Base-by-base conservation (phyloP, 345 rosid genomes). In the Carallia pectinifolia region DNA sequence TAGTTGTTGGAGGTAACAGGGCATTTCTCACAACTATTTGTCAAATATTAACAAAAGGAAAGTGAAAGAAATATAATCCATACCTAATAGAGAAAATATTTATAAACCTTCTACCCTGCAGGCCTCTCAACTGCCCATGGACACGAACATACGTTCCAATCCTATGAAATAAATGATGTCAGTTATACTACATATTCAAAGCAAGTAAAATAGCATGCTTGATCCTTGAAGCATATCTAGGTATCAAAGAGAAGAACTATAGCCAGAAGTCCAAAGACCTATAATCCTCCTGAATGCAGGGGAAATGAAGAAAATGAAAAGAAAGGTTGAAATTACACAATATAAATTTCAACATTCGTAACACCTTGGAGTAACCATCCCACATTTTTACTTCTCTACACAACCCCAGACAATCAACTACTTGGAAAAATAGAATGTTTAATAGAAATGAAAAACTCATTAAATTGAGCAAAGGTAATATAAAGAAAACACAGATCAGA, bases 81-180 rank as follows among this genome's bases (percentile, higher is more conserved):
- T 80, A 95, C 99, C 96, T 84, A 58, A 95, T 79, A 58, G 88
- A 84, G 85, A 90, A 95, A 65, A 79, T 87, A 71, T 86, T 89
- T 40, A 95, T 71, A 71, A 86, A 83, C 73, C 88, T 87, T 75
- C 85, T 90, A 47, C 88, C 90, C 68, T 87, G 97, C 67, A 95
- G 77, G 70, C 82, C 82, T 82, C 89, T 90, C 58, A 95, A 69
- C 77, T 84, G 93, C 70, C 97, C 97, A 73, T 86, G 85, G 60
- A 95, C 86, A 71, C 97, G 89, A 74, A 89, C 97, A 83, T 95
- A 95, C 79, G 79, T 87, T 65, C 97, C 97, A 63, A 83, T 74
- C 88, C 99, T 92, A 75, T 33, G n/a, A 40, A 36, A 36, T 60
- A 75, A 79, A 48, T 44, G 17, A 61, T 2, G 47, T 17, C 55